Percentiles rank a stretch among this genome's conserved stretches.
Conservation (phyloP, 2,329 filamentous ascomycete genomes). For the Aaosphaeria arxii region DNA sequence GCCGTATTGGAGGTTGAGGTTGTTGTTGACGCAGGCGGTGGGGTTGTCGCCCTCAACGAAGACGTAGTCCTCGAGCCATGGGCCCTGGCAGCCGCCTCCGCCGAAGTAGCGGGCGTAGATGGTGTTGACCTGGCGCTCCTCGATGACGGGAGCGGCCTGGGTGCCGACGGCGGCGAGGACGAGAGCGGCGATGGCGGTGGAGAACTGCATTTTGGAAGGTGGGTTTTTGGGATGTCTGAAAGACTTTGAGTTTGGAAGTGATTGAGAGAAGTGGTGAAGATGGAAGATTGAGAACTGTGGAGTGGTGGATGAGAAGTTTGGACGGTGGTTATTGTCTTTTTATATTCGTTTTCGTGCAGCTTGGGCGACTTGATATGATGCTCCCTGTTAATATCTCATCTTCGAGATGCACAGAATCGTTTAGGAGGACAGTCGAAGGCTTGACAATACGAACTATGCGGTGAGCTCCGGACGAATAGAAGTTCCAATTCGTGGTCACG, state of each 20-base stretch:
- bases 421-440: no score
- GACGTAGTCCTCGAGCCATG: slow-evolving; percentile 2
- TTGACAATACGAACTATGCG: no score
- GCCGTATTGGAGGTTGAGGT: background rate
- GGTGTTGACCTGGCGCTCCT: slow-evolving; percentile 2
- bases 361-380: no score
- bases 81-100: slow-evolving; percentile 5
- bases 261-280: background rate
- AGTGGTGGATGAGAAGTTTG: no score
- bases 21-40: slow-evolving; percentile 2
- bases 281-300: no score
- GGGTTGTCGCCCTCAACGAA: background rate
- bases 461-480: no score
- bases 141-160: slow-evolving; percentile 1
- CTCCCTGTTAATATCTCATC: no score
- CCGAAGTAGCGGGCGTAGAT: slow-evolving; percentile 7
- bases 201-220: slow-evolving; percentile 6
- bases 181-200: slow-evolving; percentile 2
- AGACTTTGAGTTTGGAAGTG: background rate
- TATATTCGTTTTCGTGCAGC: no score
- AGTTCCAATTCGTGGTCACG: no score
- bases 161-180: background rate
- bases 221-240: background rate
- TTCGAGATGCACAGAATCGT: no score
- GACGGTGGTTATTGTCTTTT: no score